Base-by-base conservation (phyloP, 306 rosid genomes). In the Glycine soja region DNA sequence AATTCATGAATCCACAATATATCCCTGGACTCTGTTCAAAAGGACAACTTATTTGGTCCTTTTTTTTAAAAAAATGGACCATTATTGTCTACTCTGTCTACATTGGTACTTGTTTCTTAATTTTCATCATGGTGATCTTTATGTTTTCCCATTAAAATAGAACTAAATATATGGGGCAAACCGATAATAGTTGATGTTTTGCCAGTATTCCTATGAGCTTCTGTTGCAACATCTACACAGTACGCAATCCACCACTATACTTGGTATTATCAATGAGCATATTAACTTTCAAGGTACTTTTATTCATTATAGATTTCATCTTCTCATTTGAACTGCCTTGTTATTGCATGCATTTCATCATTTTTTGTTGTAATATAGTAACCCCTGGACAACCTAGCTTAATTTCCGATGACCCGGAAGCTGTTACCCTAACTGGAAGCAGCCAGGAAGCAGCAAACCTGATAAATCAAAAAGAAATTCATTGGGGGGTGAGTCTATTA, bases 251-350 rank as follows among this genome's bases (percentile, higher is more conserved):
- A 93, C 97, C 75, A 90, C 91, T 34, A 84, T 93, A 80, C 97
- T 96, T 78, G 99, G 97, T 66, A 87, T 96, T 80, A 90, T 96
- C 87, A 96, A 93, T 81, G 98, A 91, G 85, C 97, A 87, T 76
- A 92, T 96, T 73, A 93, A 93, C 88, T 96, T 96, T 86, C 92
- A 87, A 90, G 98, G 98, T 96, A 87, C 71, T 56, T 67, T n/a
- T 40, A 43, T 86, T 77, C 77, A 78, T 53, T 66, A 58, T 75
- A 36, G 47, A 58, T 72, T 85, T 40, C 59, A 36, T 77, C 16
- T 76, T 42, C 67, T 75, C 70, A 34, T 79, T 64, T 34, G 77
- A 64, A 75, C 12, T 68, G 67, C 18, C 18, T 78, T 47, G 64
- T 18, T 74, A 32, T 74, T 82, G 78, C 70, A 2, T 68, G 66